Evolutionary conservation across 2,329 filamentous ascomycete genomes (phyloP).

Genomic region (Emergomyces orientalis): DNA sequence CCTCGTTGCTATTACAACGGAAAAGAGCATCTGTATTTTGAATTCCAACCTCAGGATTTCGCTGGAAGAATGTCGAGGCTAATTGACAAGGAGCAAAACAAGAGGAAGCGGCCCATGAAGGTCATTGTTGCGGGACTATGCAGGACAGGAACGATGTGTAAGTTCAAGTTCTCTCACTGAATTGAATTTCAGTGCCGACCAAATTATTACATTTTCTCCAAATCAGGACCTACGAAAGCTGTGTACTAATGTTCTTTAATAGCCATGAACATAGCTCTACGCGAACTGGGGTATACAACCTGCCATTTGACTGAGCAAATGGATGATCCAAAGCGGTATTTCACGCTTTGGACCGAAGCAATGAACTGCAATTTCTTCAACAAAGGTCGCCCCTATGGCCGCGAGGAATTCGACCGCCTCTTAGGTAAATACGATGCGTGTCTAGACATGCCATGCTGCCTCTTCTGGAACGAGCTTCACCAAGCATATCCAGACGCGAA

Average conservation of each 20-base stretch:
- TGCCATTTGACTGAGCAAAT: slow-evolving; percentile 7
- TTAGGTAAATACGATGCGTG: slow-evolving; percentile 8
- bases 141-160: slow-evolving; percentile 8
- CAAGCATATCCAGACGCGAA: slow-evolving; percentile 66
- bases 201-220: neutral
- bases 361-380: slow-evolving; percentile 23
- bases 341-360: slow-evolving; percentile 9
- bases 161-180: neutral
- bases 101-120: slow-evolving; percentile 4
- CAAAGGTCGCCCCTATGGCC: slow-evolving; percentile 22
- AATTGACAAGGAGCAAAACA: slow-evolving; percentile 4
- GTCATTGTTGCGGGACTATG: slow-evolving; percentile 6
- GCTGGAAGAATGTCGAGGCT: neutral
- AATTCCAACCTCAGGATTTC: neutral
- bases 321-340: slow-evolving; percentile 6
- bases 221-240: no score
- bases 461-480: slow-evolving; percentile 59
- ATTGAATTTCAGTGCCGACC: no score
- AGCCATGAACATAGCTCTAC: slow-evolving; percentile 7
- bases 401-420: slow-evolving; percentile 19
- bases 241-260: neutral
- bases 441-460: slow-evolving; percentile 8
- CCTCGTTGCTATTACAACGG: neutral
- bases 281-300: slow-evolving; percentile 1
- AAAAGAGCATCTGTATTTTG: neutral